phyloP scores from a whole-genome alignment of 164 flowering plant genomes.

The Magnolia sinica region DNA sequence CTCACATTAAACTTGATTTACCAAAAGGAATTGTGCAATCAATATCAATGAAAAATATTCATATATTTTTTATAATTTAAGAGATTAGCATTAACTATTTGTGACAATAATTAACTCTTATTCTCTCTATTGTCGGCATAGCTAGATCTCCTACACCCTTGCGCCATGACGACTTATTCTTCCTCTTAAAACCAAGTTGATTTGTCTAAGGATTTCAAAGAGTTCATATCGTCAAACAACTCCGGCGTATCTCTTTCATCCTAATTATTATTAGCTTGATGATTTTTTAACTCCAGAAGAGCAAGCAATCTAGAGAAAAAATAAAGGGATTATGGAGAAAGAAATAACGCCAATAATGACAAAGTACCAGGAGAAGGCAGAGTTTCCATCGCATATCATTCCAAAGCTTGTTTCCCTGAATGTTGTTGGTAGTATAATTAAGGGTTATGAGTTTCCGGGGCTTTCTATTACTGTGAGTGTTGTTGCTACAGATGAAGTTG shows the following conservation, averaged over 20 bases:
- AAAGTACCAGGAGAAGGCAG: constrained; percentile 97
- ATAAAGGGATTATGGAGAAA: constrained; percentile 71
- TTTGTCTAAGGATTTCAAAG: too few relatives aligned
- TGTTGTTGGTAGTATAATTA: constrained; percentile 83
- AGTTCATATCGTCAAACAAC: constrained; percentile 10
- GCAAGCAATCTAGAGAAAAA: constrained; percentile 51
- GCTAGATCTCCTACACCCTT: too few relatives aligned
- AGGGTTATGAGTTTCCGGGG: constrained; percentile 97
- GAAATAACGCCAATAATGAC: constrained; percentile 87
- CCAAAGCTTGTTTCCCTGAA: constrained; percentile 70
- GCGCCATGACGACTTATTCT: too few relatives aligned
- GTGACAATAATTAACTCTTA: too few relatives aligned
- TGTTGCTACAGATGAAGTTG: constrained; percentile 68
- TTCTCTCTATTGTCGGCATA: too few relatives aligned
- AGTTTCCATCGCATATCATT: constrained; percentile 83
- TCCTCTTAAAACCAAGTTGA: too few relatives aligned
- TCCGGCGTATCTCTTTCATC: too few relatives aligned
- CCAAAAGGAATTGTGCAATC: too few relatives aligned
- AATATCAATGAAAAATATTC: too few relatives aligned
- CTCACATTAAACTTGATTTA: too few relatives aligned
- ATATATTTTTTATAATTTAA: too few relatives aligned
- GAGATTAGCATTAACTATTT: too few relatives aligned
- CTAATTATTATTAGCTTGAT: constrained; percentile 70
- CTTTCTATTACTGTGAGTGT: constrained; percentile 78
- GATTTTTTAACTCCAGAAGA: constrained; percentile 81